Base-by-base conservation (phyloP, 805 yeast genomes). In the Wickerhamiella allomyrinae region DNA sequence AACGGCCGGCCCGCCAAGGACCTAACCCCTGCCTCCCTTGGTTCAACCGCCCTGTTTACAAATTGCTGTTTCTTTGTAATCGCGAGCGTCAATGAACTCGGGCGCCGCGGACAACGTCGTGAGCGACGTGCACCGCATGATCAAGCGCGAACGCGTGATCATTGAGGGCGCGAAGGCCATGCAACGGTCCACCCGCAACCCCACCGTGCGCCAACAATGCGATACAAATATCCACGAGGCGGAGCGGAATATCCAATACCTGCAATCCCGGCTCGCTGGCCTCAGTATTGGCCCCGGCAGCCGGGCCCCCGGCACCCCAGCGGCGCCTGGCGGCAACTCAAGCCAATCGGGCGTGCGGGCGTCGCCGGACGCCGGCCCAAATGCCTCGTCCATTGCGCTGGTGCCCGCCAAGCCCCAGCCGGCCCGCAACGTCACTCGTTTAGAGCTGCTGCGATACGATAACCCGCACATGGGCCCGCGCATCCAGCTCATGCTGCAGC, bases 381-480 rank as follows among this genome's bases (percentile, higher is more conserved):
- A 34, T 2, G 41, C 42, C 23, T 38, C 53, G 9, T 42, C 38
- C 6, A 43, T 43, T n/a, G n/a, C n/a, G n/a, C n/a, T n/a, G n/a
- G 39, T 15, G 27, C 34, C 34, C 43, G 20, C 36, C 19, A 36
- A 35, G 21, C 29, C 20, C 41, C 29, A 41, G 34, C 43, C 20
- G 33, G 47, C 42, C 33, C 43, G 37, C 31, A 43, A 44, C 46
- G 55, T 42, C 43, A 54, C 62, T 29, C 54, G 63, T 24, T 52
- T 62, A 24, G 98, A 91, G 58, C 68, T 91, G 43, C 71, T 85
- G 57, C 86, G 86, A 53, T 86, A 85, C 56, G 96, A 91, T 54
- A 83, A 95, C 52, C 95, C 96, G 0, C 83, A 94, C 0, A 66
- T 91, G 51, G 95, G 96, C 9, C 95, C 91, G 54, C 74, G 91